phyloP scores from a whole-genome alignment of 441 rosid genomes.

The Mallotus repandus region DNA sequence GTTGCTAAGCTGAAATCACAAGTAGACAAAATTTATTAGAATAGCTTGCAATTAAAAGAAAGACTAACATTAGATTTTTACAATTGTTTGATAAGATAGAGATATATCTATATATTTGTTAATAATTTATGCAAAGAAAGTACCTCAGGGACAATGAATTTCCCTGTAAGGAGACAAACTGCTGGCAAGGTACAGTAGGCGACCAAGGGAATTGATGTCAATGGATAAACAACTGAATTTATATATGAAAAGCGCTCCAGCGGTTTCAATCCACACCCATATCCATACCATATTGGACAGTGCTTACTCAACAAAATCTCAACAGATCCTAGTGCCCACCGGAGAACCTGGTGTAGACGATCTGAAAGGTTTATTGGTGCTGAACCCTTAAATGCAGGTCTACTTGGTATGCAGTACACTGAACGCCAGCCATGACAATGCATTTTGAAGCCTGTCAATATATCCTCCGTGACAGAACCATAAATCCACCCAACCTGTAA shows the following conservation, averaged over 20 bases:
- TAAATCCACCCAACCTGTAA: slow-evolving; percentile 96
- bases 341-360: slow-evolving; percentile 96
- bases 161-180: slow-evolving; percentile 90
- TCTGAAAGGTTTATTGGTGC: slow-evolving; percentile 98
- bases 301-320: slow-evolving; percentile 96
- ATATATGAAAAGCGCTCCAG: slow-evolving; percentile 90
- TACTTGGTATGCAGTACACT: slow-evolving; percentile 81
- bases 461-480: slow-evolving; percentile 97
- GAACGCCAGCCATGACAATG: slow-evolving; percentile 99
- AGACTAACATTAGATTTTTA: neutral
- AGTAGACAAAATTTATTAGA: slow-evolving; percentile 21
- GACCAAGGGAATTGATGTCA: slow-evolving; percentile 87
- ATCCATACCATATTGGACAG: slow-evolving; percentile 98
- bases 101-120: neutral
- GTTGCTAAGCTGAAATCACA: slow-evolving; percentile 75
- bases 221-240: slow-evolving; percentile 85
- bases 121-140: slow-evolving; percentile 15
- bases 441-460: slow-evolving; percentile 98
- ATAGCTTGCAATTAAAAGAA: neutral
- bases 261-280: slow-evolving; percentile 83
- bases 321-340: slow-evolving; percentile 98
- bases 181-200: slow-evolving; percentile 91
- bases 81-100: neutral
- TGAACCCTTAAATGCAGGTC: slow-evolving; percentile 94
- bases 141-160: slow-evolving; percentile 94